Evolutionary conservation across 2,329 filamentous ascomycete genomes (phyloP), one percentile per base, ranked within the genome.

Genomic region (Aureobasidium namibiae): DNA sequence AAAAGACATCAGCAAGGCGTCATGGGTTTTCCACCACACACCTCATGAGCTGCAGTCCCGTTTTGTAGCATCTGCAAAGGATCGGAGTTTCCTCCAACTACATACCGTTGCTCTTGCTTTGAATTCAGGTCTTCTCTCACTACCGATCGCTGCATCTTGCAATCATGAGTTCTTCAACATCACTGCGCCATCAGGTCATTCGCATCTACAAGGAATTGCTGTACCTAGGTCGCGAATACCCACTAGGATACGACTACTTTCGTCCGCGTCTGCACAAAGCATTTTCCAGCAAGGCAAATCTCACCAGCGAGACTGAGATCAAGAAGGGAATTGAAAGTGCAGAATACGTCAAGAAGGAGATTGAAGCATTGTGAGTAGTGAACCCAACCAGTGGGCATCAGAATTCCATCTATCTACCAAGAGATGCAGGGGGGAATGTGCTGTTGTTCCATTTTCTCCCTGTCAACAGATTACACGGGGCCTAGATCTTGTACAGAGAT

Each of bases 311-410:
- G 63, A 82, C 81, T 8, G 80, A 89, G 67, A 96, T 99, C 52
- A 80, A 79, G 42, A 80, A 85, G 61, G 89, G 85, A 0, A 90
- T 99, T 59, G 80, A 82, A 41, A 80, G 87, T 61, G 92, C 91
- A 0, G 84, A 95, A 65, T 96, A 88, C 73, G 90, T 97, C 4
- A 95, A 90, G 74, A 96, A 95, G 80, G 92, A 96, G 72, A 90
- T 97, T 62, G 92, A 96, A 75, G 87, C 91, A 18, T 72, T 97
- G 89, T 96, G 80, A 83, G 89, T 81, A 14, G 24, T n/a, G 2
- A 10, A 16, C 53, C 49, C 53, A 62, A 33, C 57, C 48, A 50
- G 49, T 57, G 48, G 41, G 52, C 14, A 21, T n/a, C 31, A 21
- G 29, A 21, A 29, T 16, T 23, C 4, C 10, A 18, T 26, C n/a